phyloP scores from a whole-genome alignment of 1,284 basidiomycete genomes.

The Ustilago shanxiensis region DNA sequence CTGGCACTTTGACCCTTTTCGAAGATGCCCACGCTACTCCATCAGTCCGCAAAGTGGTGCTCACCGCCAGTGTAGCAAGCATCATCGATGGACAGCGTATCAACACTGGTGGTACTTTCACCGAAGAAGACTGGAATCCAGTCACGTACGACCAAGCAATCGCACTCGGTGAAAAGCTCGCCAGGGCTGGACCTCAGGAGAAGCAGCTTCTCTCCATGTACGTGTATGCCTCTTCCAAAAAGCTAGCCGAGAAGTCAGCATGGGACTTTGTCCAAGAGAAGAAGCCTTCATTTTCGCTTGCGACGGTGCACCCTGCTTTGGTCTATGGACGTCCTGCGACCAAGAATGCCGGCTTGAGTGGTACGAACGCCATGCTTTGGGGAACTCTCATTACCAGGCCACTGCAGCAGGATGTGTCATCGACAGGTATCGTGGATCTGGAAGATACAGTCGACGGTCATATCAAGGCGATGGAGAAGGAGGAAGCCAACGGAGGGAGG shows the following conservation, averaged over 20 bases:
- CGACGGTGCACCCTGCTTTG: conserved; percentile 15
- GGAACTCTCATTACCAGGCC: not conserved
- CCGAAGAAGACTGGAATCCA: conserved; percentile 16
- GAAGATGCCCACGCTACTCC: not conserved
- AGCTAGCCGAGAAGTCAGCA: conserved; percentile 30
- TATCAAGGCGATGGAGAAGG: conserved; percentile 12
- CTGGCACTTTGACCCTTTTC: conserved; percentile 6
- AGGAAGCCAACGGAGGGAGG: conserved; percentile 11
- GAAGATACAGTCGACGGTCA: conserved; percentile 7
- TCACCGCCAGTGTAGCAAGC: conserved; percentile 1
- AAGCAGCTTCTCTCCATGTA: not conserved
- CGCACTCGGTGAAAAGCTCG: not conserved
- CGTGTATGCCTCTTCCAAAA: conserved; percentile 27
- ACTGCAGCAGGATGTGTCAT: not conserved
- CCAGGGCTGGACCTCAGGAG: not conserved
- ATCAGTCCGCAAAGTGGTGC: conserved; percentile 10
- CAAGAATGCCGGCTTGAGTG: not conserved
- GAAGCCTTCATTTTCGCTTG: conserved; percentile 15
- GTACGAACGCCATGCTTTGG: conserved; percentile 13
- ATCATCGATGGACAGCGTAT: not conserved
- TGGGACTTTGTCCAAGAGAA: conserved; percentile 30
- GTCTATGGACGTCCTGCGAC: not conserved
- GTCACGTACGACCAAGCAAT: conserved; percentile 12
- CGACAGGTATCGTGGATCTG: conserved; percentile 3
- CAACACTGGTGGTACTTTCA: not conserved